Evolutionary conservation across 305 asterid genomes (phyloP).

Genomic region (Solanum hybrid): DNA sequence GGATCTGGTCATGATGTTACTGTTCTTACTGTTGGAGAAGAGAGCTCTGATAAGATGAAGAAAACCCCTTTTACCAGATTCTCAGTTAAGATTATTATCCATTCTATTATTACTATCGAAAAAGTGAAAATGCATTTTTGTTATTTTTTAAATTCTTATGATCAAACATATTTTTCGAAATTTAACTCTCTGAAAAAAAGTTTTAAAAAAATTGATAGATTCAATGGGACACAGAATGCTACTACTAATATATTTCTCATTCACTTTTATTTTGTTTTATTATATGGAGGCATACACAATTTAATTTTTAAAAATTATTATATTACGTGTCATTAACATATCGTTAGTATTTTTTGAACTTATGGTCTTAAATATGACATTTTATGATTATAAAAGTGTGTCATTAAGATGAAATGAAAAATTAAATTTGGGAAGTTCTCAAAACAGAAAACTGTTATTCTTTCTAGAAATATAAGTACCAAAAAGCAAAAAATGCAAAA

Average conservation of each 20-base stretch:
- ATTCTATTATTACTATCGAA: neutral
- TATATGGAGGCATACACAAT: neutral
- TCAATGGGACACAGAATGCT: neutral
- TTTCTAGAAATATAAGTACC: neutral
- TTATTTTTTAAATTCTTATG: neutral
- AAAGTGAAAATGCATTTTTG: neutral
- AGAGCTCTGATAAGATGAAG: constrained; percentile 94
- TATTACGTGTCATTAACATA: neutral
- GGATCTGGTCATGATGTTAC: constrained; percentile 70
- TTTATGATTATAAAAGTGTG: neutral
- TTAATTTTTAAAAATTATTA: neutral
- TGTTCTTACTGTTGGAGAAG: constrained; percentile 74
- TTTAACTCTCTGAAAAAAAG: neutral
- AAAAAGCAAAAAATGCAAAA: neutral
- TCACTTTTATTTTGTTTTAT: neutral
- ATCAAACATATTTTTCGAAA: neutral
- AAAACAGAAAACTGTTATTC: neutral
- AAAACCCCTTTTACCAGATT: constrained; percentile 93
- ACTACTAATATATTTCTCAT: neutral
- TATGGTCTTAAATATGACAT: neutral
- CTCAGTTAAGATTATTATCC: constrained; percentile 36
- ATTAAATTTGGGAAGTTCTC: neutral
- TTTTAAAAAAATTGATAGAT: too few species aligned
- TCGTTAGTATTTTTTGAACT: neutral
- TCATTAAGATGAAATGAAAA: neutral